Evolutionary conservation across 2,329 filamentous ascomycete species (phyloP).

Genomic region (Xylaria sp.): DNA sequence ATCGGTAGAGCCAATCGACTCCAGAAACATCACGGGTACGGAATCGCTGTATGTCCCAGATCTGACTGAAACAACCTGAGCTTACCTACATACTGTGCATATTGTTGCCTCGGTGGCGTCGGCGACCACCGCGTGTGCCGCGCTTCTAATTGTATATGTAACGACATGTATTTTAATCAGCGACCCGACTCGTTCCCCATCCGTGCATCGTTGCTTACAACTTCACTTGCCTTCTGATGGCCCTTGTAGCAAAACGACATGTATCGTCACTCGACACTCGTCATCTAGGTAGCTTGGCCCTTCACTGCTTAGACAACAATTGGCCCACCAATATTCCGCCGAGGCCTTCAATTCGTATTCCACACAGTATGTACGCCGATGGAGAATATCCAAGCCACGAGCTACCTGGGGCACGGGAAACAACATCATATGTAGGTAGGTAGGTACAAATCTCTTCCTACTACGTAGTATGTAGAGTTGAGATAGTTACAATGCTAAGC

Average conservation of each 20-base stretch:
- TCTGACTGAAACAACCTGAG: conserved; percentile 35
- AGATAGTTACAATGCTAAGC: too few relatives aligned
- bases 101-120: conserved; percentile 24
- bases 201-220: background rate
- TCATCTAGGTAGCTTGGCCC: too few relatives aligned
- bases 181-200: background rate
- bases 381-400: too few relatives aligned
- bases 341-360: background rate
- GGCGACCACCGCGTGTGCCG: conserved; percentile 6
- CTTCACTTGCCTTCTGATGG: background rate
- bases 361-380: background rate
- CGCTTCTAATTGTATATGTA: too few relatives aligned
- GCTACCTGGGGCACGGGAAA: background rate
- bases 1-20: conserved; percentile 20
- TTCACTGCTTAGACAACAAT: too few relatives aligned
- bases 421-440: too few relatives aligned
- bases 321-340: too few relatives aligned
- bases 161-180: background rate
- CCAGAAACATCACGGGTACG: conserved; percentile 8
- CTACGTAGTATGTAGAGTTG: conserved; percentile 4
- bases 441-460: conserved; percentile 18
- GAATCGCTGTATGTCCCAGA: conserved; percentile 33
- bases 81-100: background rate
- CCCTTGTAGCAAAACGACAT: background rate
- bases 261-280: too few relatives aligned